Base-by-base conservation (phyloP, 2,329 filamentous ascomycete species). In the Ceratocystis smalleyi region DNA sequence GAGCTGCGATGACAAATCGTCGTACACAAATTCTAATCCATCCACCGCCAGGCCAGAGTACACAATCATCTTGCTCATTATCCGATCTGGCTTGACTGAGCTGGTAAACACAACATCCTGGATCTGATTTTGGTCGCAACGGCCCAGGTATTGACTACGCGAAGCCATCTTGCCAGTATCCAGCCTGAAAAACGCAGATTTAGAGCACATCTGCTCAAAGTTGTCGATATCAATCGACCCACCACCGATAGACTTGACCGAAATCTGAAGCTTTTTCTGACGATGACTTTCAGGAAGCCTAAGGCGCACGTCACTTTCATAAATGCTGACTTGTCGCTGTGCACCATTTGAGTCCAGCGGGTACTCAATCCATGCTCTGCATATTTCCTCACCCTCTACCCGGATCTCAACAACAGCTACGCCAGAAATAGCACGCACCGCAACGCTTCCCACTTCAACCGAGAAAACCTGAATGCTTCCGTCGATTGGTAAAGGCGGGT, bases 1-100 rank as follows among this genome's bases (percentile, higher is more conserved):
- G 2, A 96, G 74, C 72, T 96, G 90, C 64, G 80, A 87, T 0
- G 88, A 87, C 17, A 83, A 81, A 73, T 97, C 91, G 70, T 97
- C 92, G 71, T 96, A 97, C 66, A 88, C 79, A 74, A 99, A 97
- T 73, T 97, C 92, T 22, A 99, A 74, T 0, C 94, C 94, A 72
- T 95, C 87, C 12, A 97, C 72, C 3, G 86, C 86, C 66, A 79
- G 77, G 1, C 88, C 90, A 69, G 90, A 86, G 71, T 91, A 95
- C 15, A 95, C 79, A 66, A 84, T 81, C 65, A 96, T 81, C 4
- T 83, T 83, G 0, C 84, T 86, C 67, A 97, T 77, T 35, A 96
- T 80, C 68, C 91, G 87, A 40, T 83, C 87, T 67, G 84, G 82
- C 47, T 82, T 80, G 59, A 81, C 75, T 15, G 85, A 82, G 70